Evolutionary conservation across 768 basidiomycete species (phyloP).

Genomic region (Gloeostereum incarnatum): DNA sequence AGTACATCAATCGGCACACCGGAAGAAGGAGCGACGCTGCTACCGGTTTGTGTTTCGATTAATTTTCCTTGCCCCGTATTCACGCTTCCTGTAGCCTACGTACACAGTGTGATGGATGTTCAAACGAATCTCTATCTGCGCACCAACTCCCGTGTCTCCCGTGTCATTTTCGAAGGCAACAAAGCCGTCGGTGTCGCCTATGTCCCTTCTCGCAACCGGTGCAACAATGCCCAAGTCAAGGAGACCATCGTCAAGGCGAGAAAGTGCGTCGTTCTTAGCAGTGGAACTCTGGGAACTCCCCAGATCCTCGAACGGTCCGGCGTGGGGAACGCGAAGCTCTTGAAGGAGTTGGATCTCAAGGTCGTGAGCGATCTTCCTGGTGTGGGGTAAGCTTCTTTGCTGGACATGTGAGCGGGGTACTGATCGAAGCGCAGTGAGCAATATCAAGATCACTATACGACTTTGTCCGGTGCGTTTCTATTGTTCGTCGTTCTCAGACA

Average conservation of each 20-base stretch:
- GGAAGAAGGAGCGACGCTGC: constrained; percentile 67
- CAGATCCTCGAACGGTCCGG: constrained; percentile 70
- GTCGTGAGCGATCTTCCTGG: constrained; percentile 64
- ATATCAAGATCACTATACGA: constrained; percentile 72
- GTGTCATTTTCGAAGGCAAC: constrained; percentile 64
- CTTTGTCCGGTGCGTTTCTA: constrained; percentile 39
- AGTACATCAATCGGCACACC: constrained; percentile 69
- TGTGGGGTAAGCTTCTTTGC: constrained; percentile 38
- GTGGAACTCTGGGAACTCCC: constrained; percentile 62
- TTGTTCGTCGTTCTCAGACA: neutral
- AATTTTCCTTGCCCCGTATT: neutral
- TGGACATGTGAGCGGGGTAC: neutral
- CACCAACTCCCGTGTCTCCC: constrained; percentile 55
- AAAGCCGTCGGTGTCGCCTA: constrained; percentile 69
- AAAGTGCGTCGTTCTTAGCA: constrained; percentile 57
- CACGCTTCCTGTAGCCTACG: constrained; percentile 33
- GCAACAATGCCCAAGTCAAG: constrained; percentile 34
- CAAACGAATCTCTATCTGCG: constrained; percentile 61
- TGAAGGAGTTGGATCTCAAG: constrained; percentile 50
- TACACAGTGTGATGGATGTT: constrained; percentile 62
- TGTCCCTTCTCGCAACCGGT: constrained; percentile 54
- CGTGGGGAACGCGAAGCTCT: constrained; percentile 44
- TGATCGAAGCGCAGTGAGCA: constrained; percentile 33
- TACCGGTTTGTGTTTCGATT: constrained; percentile 29
- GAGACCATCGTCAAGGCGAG: constrained; percentile 62